Evolutionary conservation across 2,329 filamentous ascomycete species (phyloP), one percentile per base, ranked within the genome.

Genomic region (Cadophora luteo-olivacea): DNA sequence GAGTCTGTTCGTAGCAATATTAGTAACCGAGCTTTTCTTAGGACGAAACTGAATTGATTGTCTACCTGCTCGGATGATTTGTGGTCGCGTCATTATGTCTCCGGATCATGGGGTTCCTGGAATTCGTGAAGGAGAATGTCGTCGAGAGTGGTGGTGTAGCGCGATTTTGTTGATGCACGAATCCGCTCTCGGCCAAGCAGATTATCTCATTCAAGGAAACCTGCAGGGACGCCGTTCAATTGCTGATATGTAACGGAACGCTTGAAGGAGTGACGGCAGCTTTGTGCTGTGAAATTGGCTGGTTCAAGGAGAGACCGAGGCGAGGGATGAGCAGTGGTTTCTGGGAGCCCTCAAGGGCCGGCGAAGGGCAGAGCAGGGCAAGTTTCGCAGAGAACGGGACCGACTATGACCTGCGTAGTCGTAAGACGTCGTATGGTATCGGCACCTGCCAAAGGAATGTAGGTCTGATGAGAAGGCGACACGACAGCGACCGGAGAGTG

Each of bases 1-100:
- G 95, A 97, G 84, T 98, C 95, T 97, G 81, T 68, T 58, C 63
- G 52, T 67, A 68, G 64, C 69, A 64, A 68, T 64, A 52, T 74
- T 79, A 74, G 79, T 75, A 66, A 68, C 61, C 41, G 61, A 41
- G 6, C 24, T 6, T 60, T 58, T 60, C 38, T 11, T 22, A 63
- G 8, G 29, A 25, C 57, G 49, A 61, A 64, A n/a, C 41, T 65
- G 55, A 49, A 49, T 61, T 63, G 67, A 38, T 45, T n/a, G 70
- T 82, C 70, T 80, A 86, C 85, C 85, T 76, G 84, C 84, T 80
- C 85, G 80, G 72, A 87, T 85, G 67, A 86, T 85, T 67, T 85
- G 82, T 74, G 85, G 85, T 73, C 85, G 81, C 75, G 84, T 85
- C 85, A 87, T 87, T 61, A 64, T 78, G 69, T 63, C 70, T 68